A percentile compares a stretch with the other conserved stretches of the same genome.
These are phyloP conservation scores for Nemania abortiva DNA, from an alignment of 2,329 filamentous ascomycete species.

Conservation along the genomic window DNA sequence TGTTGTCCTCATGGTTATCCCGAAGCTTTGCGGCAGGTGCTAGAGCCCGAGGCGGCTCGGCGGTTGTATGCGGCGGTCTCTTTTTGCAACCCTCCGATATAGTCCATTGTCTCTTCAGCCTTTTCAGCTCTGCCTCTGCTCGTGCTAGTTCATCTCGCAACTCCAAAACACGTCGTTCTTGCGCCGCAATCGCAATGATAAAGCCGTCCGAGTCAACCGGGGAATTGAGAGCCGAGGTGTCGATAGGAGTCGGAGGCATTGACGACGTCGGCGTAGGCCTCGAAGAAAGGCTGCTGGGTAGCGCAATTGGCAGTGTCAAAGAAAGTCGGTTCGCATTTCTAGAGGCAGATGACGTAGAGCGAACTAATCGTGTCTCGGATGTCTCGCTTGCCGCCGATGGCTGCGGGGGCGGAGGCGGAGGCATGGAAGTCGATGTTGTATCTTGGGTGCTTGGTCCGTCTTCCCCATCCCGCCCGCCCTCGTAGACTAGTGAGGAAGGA, in stretches of 20 bases:
- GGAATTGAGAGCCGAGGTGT: slow-evolving; percentile 57
- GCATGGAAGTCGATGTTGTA: slow-evolving; percentile 51
- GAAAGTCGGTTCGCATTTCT: slow-evolving; percentile 70
- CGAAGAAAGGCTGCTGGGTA: slow-evolving; percentile 64
- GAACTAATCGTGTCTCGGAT: slow-evolving; percentile 60
- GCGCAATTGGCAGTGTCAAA: slow-evolving; percentile 71
- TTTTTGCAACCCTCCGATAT: slow-evolving; percentile 82
- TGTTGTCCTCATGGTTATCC: slow-evolving; percentile 55
- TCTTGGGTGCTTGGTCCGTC: slow-evolving; percentile 41
- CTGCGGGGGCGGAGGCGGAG: slow-evolving; percentile 54
- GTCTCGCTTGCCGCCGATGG: slow-evolving; percentile 53
- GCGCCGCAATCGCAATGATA: slow-evolving; percentile 89
- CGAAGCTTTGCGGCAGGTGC: slow-evolving; percentile 41
- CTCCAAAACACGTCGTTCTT: slow-evolving; percentile 91
- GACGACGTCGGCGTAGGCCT: slow-evolving; percentile 64
- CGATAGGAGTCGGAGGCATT: slow-evolving; percentile 64
- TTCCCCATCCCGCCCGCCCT: slow-evolving; percentile 35
- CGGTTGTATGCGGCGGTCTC: slow-evolving; percentile 71
- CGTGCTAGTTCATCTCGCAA: slow-evolving; percentile 88
- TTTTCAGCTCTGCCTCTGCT: slow-evolving; percentile 81
- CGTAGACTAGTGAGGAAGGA: slow-evolving; percentile 38
- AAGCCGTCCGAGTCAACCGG: slow-evolving; percentile 74
- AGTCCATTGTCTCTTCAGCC: slow-evolving; percentile 87
- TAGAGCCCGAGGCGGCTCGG: slow-evolving; percentile 66
- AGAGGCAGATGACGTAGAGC: slow-evolving; percentile 66